Base-by-base conservation (phyloP, 345 rosid genomes). In the Salix exigua region DNA sequence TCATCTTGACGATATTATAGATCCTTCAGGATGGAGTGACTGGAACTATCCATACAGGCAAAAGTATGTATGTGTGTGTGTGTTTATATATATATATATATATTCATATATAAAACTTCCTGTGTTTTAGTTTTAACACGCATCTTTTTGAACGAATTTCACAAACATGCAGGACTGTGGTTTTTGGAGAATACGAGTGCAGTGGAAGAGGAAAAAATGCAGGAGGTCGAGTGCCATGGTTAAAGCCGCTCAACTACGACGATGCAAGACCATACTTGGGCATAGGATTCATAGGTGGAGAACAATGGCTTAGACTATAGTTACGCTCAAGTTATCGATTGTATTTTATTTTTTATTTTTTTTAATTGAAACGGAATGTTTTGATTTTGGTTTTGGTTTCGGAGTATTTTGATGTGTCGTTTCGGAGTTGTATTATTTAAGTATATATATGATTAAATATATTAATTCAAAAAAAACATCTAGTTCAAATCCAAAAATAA, bases 11-110 rank as follows among this genome's bases (percentile, higher is more conserved):
- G 85, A 89, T 80, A 68, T 93, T 58, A 89, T 96, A 77, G 74
- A 66, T 72, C 94, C 96, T 6, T 21, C 84, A 30, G 94, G 98
- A 66, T 96, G 99, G 99, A 91, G 88, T 65, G 96, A 96, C 85
- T 96, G 99, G 98, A 76, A 83, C 75, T 17, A 63, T 40, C 83
- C 89, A 10, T 31, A 60, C 68, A 88, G 97, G 76, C 91, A 85
- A 73, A 89, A 81, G 97, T 93, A 80, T n/a, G 93, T 93, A 78
- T n/a, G n/a, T n/a, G n/a, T n/a, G n/a, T n/a, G n/a, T n/a, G n/a
- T n/a, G n/a, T n/a, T n/a, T n/a, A 37, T 55, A 40, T n/a, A 37
- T 55, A 44, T 30, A 30, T 30, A 30, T 30, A 30, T 30, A 30
- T 3, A 30, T n/a, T n/a, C n/a, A n/a, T n/a, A n/a, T n/a, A n/a